Evolutionary conservation across 139 green algal genomes (phyloP).

Genomic region (Asterochloris sp.): DNA sequence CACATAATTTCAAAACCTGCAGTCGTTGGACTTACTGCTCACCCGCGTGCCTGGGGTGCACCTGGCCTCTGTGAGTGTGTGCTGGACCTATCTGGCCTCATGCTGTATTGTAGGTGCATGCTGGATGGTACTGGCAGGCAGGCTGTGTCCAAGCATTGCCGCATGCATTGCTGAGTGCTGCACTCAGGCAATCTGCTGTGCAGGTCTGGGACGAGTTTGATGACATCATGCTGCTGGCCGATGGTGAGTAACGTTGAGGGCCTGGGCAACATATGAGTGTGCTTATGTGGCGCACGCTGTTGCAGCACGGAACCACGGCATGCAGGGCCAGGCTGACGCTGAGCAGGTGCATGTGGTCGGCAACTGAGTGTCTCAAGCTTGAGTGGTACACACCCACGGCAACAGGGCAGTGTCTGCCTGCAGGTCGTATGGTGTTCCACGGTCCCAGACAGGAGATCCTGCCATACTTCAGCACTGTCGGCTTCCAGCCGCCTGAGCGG

Average conservation of each 20-base stretch:
- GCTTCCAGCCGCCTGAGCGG: slow-evolving; percentile 49
- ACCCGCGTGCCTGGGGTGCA: no score
- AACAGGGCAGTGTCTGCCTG: slow-evolving; percentile 1
- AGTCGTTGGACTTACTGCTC: no score
- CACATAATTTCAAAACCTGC: no score
- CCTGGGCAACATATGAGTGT: neutral
- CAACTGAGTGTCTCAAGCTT: slow-evolving; percentile 45
- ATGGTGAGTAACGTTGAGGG: neutral
- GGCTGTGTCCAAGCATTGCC: no score
- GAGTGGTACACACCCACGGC: neutral
- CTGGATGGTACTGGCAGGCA: no score
- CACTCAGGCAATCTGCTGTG: no score
- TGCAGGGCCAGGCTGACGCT: neutral
- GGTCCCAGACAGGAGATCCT: slow-evolving; percentile 44
- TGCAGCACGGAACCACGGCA: neutral
- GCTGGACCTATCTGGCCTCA: no score
- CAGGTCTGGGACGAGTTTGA: slow-evolving; percentile 51
- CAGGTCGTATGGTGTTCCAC: slow-evolving; percentile 50
- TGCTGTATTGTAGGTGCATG: no score
- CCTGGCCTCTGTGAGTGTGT: neutral
- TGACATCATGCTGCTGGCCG: slow-evolving; percentile 51
- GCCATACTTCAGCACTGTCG: slow-evolving; percentile 58
- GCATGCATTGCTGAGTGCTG: no score
- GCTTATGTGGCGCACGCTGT: no score
- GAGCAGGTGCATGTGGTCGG: neutral